phyloP scores from a whole-genome alignment of 2,329 filamentous ascomycete genomes.

The Cladophialophora exuberans region DNA sequence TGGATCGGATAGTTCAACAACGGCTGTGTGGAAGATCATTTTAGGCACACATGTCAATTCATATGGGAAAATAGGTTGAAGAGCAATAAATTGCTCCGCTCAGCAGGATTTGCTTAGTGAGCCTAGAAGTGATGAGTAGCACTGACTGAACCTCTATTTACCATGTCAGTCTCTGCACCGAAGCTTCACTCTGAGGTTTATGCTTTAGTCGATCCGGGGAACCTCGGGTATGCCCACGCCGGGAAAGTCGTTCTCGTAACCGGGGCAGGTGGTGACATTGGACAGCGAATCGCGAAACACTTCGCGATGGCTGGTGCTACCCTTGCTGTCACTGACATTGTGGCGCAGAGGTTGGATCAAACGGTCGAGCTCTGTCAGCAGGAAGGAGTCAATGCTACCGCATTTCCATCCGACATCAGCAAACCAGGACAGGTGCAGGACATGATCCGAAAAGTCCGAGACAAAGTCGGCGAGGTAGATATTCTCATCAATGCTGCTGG shows the following conservation, averaged over 20 bases:
- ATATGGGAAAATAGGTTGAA: too few relatives aligned
- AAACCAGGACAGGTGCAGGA: neutral
- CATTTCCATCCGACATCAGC: neutral
- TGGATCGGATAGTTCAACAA: too few relatives aligned
- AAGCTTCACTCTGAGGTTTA: neutral
- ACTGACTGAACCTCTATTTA: too few relatives aligned
- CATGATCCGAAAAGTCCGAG: neutral
- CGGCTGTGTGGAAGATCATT: too few relatives aligned
- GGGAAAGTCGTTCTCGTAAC: neutral
- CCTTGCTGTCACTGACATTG: neutral
- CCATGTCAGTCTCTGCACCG: neutral
- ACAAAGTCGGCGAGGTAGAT: neutral
- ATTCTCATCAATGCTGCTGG: neutral
- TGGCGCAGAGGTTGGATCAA: neutral
- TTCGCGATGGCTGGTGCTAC: neutral
- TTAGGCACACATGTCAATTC: too few relatives aligned
- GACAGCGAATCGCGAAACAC: neutral
- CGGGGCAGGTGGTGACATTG: neutral
- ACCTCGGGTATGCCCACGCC: neutral
- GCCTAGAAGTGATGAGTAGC: too few relatives aligned
- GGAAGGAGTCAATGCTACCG: neutral
- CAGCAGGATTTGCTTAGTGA: too few relatives aligned
- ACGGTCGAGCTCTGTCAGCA: neutral
- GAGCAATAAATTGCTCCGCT: too few relatives aligned
- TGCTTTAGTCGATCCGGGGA: neutral